Evolutionary conservation across 2,329 filamentous ascomycete genomes (phyloP), one percentile per base, ranked within the genome.

Genomic region (Phialemoniopsis sp.): DNA sequence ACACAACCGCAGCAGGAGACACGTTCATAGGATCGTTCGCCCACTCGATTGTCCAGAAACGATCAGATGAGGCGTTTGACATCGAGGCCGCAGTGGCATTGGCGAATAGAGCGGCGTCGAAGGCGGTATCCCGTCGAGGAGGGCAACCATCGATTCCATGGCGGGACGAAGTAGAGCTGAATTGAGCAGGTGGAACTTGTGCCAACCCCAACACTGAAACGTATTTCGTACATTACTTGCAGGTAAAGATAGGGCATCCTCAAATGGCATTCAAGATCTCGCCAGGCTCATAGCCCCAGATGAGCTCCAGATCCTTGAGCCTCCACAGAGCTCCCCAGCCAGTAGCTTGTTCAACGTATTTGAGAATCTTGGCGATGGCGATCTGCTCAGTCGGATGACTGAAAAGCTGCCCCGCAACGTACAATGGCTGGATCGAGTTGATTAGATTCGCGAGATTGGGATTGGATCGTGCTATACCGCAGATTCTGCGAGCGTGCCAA

Each of bases 1-100:
- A 97, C 60, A 97, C 91, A 2, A 97, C 91, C 7, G 91, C 86
- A 2, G 93, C 93, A 5, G 91, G 91, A 0, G 91, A 97, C 60
- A 96, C 91, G 0, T 96, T 96, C 64, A 87, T 94, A 5, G 91
- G 93, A 2, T 85, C 80, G 16, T 95, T 95, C 59, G 86, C 88
- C 3, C 78, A 93, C 18, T 78, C 81, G 41, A 75, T 85, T 21
- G 87, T 87, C 30, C 56, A 17, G 38, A 56, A 56, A 29, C 10
- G 28, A 19, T 45, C 43, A 32, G 48, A 40, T 18, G 51, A 43
- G 18, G 44, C 42, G 12, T 76, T 80, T 41, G 70, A 76, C 41
- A 71, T 85, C 33, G 75, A 75, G 43, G 67, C 70, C 2, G 80
- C 84, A 0, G 73, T 86, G 35, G 59, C 62, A 34, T 73, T 72